Conservation (phyloP, 345 rosid species). For the Gynandropsis gynandra region DNA sequence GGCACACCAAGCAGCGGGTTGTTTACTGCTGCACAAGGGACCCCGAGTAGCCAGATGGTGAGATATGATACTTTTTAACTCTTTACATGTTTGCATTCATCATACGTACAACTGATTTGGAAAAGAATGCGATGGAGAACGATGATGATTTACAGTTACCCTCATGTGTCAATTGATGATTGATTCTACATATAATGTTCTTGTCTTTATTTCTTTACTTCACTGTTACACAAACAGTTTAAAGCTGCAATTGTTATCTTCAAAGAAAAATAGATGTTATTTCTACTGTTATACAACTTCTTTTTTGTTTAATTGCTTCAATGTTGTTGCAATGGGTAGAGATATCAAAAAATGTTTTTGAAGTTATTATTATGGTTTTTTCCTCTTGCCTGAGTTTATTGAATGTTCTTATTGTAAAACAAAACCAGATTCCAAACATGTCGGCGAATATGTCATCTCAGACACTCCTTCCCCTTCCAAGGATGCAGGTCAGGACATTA, state of each 20-base stretch:
- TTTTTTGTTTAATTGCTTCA: neutral
- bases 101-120: neutral
- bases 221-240: neutral
- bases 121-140: neutral
- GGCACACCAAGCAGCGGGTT: conserved; percentile 65
- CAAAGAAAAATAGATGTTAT: neutral
- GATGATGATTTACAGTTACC: neutral
- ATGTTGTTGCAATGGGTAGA: neutral
- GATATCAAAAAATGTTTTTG: conserved; percentile 3
- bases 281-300: neutral
- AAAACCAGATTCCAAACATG: conserved; percentile 70
- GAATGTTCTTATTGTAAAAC: neutral
- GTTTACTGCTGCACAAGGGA: conserved; percentile 83
- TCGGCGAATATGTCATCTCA: conserved; percentile 70
- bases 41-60: conserved; percentile 80
- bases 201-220: neutral
- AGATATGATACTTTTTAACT: conserved; percentile 20
- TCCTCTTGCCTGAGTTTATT: neutral
- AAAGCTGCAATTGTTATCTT: neutral
- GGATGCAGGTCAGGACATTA: conserved; percentile 60
- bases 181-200: neutral
- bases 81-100: neutral
- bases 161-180: neutral
- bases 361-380: conserved; percentile 7
- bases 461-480: conserved; percentile 48